phyloP scores from a whole-genome alignment of 1,284 basidiomycete species.

The Cutaneotrichosporon spelunceum region DNA sequence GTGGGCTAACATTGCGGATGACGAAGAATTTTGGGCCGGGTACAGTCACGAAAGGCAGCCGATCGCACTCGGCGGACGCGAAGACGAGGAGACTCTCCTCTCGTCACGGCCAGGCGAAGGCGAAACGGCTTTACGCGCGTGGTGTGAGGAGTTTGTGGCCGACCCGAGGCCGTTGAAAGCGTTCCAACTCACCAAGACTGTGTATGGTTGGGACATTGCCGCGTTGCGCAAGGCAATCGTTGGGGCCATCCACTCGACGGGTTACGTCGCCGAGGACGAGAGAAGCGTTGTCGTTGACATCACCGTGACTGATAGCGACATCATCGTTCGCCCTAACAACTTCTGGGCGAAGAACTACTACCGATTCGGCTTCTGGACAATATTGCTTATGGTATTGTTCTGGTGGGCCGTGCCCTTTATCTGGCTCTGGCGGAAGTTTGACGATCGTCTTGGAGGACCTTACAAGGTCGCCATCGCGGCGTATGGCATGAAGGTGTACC shows the following conservation, averaged over 20 bases:
- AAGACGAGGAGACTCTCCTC: constrained; percentile 23
- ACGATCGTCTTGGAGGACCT: constrained; percentile 29
- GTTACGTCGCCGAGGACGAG: constrained; percentile 53
- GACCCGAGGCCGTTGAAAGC: constrained; percentile 63
- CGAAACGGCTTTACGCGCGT: constrained; percentile 54
- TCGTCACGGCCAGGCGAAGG: background rate
- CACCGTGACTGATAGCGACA: constrained; percentile 47
- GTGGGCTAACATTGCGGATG: constrained; percentile 15
- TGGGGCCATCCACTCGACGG: constrained; percentile 56
- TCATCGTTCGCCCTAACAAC: constrained; percentile 64
- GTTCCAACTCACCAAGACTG: constrained; percentile 62
- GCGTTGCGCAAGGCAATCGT: constrained; percentile 53
- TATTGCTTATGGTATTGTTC: constrained; percentile 61
- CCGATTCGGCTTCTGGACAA: constrained; percentile 27
- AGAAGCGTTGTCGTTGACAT: constrained; percentile 57
- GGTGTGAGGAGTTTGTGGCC: constrained; percentile 68
- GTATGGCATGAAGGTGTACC: constrained; percentile 43
- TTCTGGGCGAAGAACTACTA: constrained; percentile 61
- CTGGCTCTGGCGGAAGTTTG: constrained; percentile 42
- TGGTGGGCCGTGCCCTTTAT: constrained; percentile 64
- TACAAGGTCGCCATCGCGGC: constrained; percentile 29
- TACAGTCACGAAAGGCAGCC: background rate
- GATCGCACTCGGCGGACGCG: constrained; percentile 1
- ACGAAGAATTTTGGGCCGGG: constrained; percentile 17
- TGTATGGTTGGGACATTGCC: constrained; percentile 67